Percentiles rank a stretch among this genome's conserved stretches.
These are phyloP conservation scores for Chytriomyces sp. DNA, from an alignment of 192 early-diverging fungal genomes.

Conservation along the genomic window DNA sequence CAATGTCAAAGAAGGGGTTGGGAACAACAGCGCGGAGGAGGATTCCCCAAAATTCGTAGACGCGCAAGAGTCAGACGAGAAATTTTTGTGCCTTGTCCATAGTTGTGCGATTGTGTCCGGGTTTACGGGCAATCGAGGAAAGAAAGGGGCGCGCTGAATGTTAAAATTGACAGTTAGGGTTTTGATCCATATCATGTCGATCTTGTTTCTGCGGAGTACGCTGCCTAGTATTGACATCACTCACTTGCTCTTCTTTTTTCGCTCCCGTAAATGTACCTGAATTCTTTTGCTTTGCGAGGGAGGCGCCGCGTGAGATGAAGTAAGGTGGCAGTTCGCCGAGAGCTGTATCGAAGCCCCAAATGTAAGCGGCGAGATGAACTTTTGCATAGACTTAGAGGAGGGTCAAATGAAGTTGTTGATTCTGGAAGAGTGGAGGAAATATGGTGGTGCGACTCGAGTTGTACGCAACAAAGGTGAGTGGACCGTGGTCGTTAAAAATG, in stretches of 20 bases:
- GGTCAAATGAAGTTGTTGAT: constrained; percentile 43
- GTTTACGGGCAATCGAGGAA: no score
- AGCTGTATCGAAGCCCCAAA: constrained; percentile 92
- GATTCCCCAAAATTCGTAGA: constrained; percentile 87
- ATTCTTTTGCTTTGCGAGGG: no score
- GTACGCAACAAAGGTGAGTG: no score
- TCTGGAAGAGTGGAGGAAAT: no score
- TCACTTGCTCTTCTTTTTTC: no score
- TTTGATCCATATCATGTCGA: no score
- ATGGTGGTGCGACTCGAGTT: no score
- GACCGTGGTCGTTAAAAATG: no score
- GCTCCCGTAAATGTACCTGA: no score
- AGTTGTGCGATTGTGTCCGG: constrained; percentile 36
- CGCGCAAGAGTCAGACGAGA: constrained; percentile 72
- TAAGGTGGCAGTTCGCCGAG: constrained; percentile 92
- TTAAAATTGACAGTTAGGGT: no score
- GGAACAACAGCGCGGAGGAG: constrained; percentile 90
- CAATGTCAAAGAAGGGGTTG: constrained; percentile 96
- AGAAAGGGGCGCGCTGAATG: no score
- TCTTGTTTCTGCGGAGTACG: constrained; percentile 51
- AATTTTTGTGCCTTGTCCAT: constrained; percentile 69
- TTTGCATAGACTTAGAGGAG: constrained; percentile 68
- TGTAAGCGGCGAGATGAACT: constrained; percentile 77
- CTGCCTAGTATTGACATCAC: no score
- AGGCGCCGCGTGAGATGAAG: constrained; percentile 84